Evolutionary conservation across 2,329 filamentous ascomycete species (phyloP).

Genomic region (Lomentospora prolificans): DNA sequence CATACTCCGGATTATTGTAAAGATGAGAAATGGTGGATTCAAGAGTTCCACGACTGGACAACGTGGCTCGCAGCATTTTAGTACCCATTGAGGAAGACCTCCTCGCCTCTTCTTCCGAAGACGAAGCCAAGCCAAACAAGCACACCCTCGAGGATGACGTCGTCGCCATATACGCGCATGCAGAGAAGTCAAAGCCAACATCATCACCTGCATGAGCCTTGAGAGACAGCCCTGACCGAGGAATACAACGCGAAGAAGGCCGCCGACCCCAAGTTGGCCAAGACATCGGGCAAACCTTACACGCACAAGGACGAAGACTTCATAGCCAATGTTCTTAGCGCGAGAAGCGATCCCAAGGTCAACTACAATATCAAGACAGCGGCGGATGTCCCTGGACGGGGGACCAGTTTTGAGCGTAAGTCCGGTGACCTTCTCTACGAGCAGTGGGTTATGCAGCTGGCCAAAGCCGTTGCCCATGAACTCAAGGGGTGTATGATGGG

Average conservation of each 20-base stretch:
- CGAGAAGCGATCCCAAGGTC: background rate
- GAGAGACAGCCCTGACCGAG: conserved; percentile 7
- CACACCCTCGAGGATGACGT: conserved; percentile 5
- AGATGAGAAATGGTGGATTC: no score
- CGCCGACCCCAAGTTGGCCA: background rate
- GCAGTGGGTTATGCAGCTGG: background rate
- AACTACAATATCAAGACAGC: background rate
- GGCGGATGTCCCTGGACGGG: background rate
- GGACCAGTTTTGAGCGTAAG: background rate
- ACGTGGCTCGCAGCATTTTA: conserved; percentile 23
- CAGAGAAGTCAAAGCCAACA: conserved; percentile 10
- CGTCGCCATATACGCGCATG: conserved; percentile 8
- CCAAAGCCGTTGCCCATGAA: background rate
- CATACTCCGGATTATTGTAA: no score
- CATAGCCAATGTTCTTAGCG: background rate
- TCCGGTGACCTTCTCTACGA: background rate
- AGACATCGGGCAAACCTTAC: background rate
- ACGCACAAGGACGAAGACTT: conserved; percentile 6
- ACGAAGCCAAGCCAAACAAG: conserved; percentile 10
- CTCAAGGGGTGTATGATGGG: background rate
- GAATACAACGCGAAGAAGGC: conserved; percentile 5
- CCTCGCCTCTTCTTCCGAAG: conserved; percentile 12
- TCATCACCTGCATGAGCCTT: conserved; percentile 7
- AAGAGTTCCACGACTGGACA: conserved; percentile 14
- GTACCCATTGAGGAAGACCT: conserved; percentile 20